Conservation (phyloP, 768 basidiomycete genomes). For the Tephrocybe sp. region DNA sequence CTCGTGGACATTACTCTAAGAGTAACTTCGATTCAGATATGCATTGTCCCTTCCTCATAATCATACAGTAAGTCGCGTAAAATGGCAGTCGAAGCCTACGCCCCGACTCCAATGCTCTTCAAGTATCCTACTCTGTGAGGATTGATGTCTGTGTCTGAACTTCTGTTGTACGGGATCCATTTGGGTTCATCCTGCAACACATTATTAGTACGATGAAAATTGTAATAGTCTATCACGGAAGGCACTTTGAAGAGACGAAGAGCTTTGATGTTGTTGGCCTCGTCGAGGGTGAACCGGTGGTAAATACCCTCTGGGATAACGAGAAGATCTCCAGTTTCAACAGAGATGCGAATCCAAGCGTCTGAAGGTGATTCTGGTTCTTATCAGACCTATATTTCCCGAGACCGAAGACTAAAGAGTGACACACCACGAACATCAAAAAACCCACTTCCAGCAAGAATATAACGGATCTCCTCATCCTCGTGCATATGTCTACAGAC, state of each 20-base stretch:
- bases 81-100: slow-evolving; percentile 20
- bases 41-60: background rate
- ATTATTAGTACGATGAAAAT: background rate
- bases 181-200: slow-evolving; percentile 79
- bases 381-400: background rate
- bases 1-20: too few species aligned
- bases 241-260: slow-evolving; percentile 82
- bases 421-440: slow-evolving; percentile 85
- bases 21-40: background rate
- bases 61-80: background rate
- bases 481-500: slow-evolving; percentile 82
- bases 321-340: slow-evolving; percentile 79
- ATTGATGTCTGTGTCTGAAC: slow-evolving; percentile 61
- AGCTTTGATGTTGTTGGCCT: slow-evolving; percentile 68
- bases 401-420: background rate
- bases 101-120: slow-evolving; percentile 42
- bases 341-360: slow-evolving; percentile 79
- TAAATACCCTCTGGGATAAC: slow-evolving; percentile 91
- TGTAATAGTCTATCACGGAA: background rate
- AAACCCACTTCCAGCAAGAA: slow-evolving; percentile 84
- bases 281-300: slow-evolving; percentile 92
- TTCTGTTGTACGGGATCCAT: slow-evolving; percentile 80
- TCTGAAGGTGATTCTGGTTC: slow-evolving; percentile 60
- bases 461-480: slow-evolving; percentile 93
- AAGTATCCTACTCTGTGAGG: slow-evolving; percentile 63